A percentile compares a stretch with the other conserved stretches of the same genome.
These are phyloP conservation scores for Cladophialophora chaetospira DNA, from an alignment of 2,329 filamentous ascomycete genomes.

Conservation along the genomic window DNA sequence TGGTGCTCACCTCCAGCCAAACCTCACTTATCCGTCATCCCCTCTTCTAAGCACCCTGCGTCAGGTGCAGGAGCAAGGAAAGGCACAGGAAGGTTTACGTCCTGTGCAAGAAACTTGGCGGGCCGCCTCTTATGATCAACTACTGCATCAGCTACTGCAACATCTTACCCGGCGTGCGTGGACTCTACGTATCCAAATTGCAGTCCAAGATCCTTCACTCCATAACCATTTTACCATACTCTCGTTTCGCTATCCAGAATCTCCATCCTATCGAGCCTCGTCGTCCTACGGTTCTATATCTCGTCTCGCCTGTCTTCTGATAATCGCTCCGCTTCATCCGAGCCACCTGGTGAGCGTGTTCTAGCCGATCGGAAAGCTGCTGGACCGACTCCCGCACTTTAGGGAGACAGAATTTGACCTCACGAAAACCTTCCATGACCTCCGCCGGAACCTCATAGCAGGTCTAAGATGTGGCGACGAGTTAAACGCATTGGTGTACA, in stretches of 20 bases:
- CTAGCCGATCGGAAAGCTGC: background rate
- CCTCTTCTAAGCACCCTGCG: constrained; percentile 14
- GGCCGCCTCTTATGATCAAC: constrained; percentile 8
- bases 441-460: constrained; percentile 4
- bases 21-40: constrained; percentile 2
- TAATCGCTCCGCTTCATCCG: constrained; percentile 12
- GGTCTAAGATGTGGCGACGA: constrained; percentile 26
- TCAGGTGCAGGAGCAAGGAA: constrained; percentile 9
- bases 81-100: constrained; percentile 6
- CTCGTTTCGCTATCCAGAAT: background rate
- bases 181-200: constrained; percentile 3
- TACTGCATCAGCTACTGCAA: constrained; percentile 13
- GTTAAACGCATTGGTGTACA: constrained; percentile 9
- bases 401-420: background rate
- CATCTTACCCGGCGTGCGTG: constrained; percentile 11
- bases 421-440: background rate
- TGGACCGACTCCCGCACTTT: constrained; percentile 5
- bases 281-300: too few species aligned
- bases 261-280: constrained; percentile 1
- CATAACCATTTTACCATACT: constrained; percentile 16
- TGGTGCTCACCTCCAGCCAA: background rate
- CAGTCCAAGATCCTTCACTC: constrained; percentile 19
- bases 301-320: background rate
- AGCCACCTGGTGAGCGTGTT: background rate
- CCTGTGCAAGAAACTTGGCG: constrained; percentile 22